Conservation (phyloP, 108 stramenopile species). For the Discostella pseudostelligera region DNA sequence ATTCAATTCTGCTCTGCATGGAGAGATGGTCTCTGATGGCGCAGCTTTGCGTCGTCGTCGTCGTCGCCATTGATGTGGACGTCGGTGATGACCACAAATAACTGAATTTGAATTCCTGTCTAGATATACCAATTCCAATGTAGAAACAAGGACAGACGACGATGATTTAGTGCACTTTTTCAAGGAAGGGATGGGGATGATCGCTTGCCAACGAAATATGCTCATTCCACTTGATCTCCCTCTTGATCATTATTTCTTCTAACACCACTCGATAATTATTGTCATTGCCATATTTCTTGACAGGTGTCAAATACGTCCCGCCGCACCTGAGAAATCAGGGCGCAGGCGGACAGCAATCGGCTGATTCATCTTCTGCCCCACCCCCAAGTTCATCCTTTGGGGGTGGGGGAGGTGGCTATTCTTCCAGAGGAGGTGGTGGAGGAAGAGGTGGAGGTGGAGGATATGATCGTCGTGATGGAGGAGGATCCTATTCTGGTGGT, state of each 20-base stretch:
- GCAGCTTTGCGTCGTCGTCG: neutral
- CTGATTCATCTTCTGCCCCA: conserved; percentile 23
- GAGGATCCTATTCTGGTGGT: conserved; percentile 30
- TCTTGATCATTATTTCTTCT: too few species aligned
- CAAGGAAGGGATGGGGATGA: neutral
- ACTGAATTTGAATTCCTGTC: neutral
- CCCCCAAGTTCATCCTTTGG: neutral
- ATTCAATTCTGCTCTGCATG: too few species aligned
- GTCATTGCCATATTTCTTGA: conserved; percentile 1
- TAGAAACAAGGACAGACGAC: neutral
- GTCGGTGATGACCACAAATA: neutral
- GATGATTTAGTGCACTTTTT: too few species aligned
- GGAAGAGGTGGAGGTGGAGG: conserved; percentile 40
- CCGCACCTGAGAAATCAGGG: conserved; percentile 94
- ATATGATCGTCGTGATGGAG: conserved; percentile 35
- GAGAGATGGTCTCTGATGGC: too few species aligned
- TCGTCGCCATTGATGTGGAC: neutral
- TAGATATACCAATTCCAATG: conserved; percentile 2
- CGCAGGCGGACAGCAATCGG: conserved; percentile 52
- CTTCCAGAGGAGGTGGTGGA: conserved; percentile 25
- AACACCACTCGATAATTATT: neutral
- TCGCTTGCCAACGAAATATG: neutral
- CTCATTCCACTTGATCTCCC: too few species aligned
- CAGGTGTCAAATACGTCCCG: conserved; percentile 90
- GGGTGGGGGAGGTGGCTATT: conserved; percentile 49